Evolutionary conservation across 2,329 filamentous ascomycete genomes (phyloP).

Genomic region (Cordyceps cicadae): DNA sequence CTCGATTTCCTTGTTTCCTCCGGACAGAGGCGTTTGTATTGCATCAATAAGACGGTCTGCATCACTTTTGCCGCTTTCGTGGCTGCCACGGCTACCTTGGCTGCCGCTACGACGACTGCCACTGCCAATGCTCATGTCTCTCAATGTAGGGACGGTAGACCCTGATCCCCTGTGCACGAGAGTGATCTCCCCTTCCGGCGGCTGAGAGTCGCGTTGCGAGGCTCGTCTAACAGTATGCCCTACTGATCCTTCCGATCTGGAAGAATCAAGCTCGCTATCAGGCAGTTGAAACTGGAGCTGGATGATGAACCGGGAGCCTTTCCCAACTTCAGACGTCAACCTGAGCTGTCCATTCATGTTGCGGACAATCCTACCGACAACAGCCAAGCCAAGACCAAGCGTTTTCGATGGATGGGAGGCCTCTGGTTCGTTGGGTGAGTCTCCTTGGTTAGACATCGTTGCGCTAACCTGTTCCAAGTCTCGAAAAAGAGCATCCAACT

Average conservation of each 20-base stretch:
- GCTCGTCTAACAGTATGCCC: constrained; percentile 5
- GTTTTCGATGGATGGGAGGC: constrained; percentile 33
- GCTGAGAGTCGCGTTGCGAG: constrained; percentile 16
- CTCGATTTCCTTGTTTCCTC: constrained; percentile 30
- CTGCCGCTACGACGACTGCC: constrained; percentile 31
- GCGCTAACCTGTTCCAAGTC: constrained; percentile 51
- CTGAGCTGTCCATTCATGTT: constrained; percentile 87
- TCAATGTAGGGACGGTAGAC: neutral
- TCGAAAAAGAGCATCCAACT: constrained; percentile 48
- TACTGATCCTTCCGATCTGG: neutral
- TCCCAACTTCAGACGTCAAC: constrained; percentile 73
- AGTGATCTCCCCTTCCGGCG: constrained; percentile 47
- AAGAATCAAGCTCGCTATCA: constrained; percentile 23
- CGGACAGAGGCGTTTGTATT: constrained; percentile 51
- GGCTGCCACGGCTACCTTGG: constrained; percentile 31
- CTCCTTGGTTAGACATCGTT: constrained; percentile 24
- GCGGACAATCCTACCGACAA: constrained; percentile 78
- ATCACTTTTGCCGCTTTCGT: constrained; percentile 48
- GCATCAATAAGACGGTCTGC: constrained; percentile 65
- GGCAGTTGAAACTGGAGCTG: constrained; percentile 66
- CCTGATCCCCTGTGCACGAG: constrained; percentile 44
- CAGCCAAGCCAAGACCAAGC: constrained; percentile 73
- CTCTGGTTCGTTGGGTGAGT: constrained; percentile 15
- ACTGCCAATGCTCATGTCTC: constrained; percentile 8
- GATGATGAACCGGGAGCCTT: constrained; percentile 75